Conservation (phyloP, 2,329 filamentous ascomycete species). For the Calonectria pteridis region DNA sequence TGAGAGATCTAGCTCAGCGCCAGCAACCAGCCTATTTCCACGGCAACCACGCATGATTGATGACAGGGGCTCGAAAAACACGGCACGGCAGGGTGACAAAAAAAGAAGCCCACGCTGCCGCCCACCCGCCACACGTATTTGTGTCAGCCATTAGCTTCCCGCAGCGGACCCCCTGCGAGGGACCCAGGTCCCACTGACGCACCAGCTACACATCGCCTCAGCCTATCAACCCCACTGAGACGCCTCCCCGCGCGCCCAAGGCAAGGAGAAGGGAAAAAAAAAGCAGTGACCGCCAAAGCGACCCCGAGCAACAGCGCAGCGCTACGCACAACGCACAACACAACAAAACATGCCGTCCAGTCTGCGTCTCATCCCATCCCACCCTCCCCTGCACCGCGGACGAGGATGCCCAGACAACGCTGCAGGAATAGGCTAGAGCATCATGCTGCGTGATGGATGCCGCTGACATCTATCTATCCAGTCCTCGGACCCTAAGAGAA, state of each 20-base stretch:
- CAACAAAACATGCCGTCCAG: neutral
- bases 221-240: neutral
- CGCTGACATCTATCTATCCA: neutral
- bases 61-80: slow-evolving; percentile 34
- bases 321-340: neutral
- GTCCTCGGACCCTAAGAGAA: neutral
- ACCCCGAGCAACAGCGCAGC: slow-evolving; percentile 1
- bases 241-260: neutral
- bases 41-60: slow-evolving; percentile 27
- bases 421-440: neutral
- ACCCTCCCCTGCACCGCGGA: neutral
- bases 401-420: neutral
- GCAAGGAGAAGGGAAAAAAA: neutral
- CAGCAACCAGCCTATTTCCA: slow-evolving; percentile 15
- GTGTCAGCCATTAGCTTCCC: neutral
- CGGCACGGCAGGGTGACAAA: neutral
- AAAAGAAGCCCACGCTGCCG: neutral
- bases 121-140: neutral
- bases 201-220: slow-evolving; percentile 7
- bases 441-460: neutral
- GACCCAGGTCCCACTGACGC: neutral
- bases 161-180: neutral
- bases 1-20: slow-evolving; percentile 38
- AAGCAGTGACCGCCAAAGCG: slow-evolving; percentile 14
- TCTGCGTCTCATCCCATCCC: neutral